Conservation (phyloP, 495 filamentous ascomycete species). For the Talaromyces ruber region DNA sequence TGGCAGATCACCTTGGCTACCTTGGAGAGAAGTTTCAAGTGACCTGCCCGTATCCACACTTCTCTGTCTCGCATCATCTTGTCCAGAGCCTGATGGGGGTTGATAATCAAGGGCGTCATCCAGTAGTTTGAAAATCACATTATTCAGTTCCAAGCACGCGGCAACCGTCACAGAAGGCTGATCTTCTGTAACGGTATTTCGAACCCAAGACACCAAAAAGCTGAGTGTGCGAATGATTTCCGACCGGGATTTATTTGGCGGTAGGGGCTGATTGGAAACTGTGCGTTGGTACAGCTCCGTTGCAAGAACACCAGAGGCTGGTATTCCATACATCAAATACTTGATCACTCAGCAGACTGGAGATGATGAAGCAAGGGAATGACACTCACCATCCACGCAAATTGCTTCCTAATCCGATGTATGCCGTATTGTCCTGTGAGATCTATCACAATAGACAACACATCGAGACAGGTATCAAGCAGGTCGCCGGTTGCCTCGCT, state of each 20-base stretch:
- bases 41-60: background rate
- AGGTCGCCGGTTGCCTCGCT: conserved; percentile 28
- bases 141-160: background rate
- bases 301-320: background rate
- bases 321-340: background rate
- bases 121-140: background rate
- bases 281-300: background rate
- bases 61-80: background rate
- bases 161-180: background rate
- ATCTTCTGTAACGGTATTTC: background rate
- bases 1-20: background rate
- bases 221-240: conserved; percentile 8
- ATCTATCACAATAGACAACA: conserved; percentile 22
- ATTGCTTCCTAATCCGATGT: background rate
- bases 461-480: conserved; percentile 32
- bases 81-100: background rate
- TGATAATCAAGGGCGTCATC: background rate
- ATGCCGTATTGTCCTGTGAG: background rate
- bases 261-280: background rate
- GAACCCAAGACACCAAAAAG: conserved; percentile 6
- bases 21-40: background rate
- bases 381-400: background rate
- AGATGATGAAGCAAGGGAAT: background rate
- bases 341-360: background rate
- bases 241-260: conserved; percentile 1